These are phyloP conservation scores for Rosa multiflora DNA, from an alignment of 306 rosid species.

Conservation along the genomic window DNA sequence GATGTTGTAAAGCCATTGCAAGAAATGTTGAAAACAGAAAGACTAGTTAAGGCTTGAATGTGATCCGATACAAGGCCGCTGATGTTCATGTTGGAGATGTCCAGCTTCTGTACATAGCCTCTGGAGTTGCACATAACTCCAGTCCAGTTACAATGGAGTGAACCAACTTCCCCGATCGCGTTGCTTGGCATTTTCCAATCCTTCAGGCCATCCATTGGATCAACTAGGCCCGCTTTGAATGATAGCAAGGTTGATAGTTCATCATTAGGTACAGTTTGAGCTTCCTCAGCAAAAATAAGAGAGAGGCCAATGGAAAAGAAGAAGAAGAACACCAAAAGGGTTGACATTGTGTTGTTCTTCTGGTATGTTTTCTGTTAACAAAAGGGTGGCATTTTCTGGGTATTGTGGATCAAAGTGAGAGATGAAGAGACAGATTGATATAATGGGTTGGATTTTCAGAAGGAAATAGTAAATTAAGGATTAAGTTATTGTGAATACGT, in stretches of 20 bases:
- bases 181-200: constrained; percentile 57
- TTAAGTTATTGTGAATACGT: constrained; percentile 48
- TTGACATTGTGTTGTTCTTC: constrained; percentile 47
- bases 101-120: constrained; percentile 60
- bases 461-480: constrained; percentile 15
- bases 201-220: constrained; percentile 51
- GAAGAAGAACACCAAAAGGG: constrained; percentile 45
- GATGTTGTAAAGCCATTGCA: constrained; percentile 59
- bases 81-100: constrained; percentile 80
- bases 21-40: constrained; percentile 55
- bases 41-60: constrained; percentile 51
- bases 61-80: constrained; percentile 59
- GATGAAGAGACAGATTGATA: constrained; percentile 5
- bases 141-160: constrained; percentile 65
- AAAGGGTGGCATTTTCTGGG: constrained; percentile 33
- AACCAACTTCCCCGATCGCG: constrained; percentile 10
- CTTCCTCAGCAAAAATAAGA: constrained; percentile 41
- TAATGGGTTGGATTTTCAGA: neutral
- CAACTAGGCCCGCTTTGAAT: constrained; percentile 55
- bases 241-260: constrained; percentile 56
- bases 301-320: constrained; percentile 51
- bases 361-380: constrained; percentile 31
- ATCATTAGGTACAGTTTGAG: constrained; percentile 35
- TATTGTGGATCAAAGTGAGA: constrained; percentile 37
- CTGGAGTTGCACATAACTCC: constrained; percentile 69